Evolutionary conservation across 2,329 filamentous ascomycete species (phyloP).

Genomic region (Ceratocystis destructans): DNA sequence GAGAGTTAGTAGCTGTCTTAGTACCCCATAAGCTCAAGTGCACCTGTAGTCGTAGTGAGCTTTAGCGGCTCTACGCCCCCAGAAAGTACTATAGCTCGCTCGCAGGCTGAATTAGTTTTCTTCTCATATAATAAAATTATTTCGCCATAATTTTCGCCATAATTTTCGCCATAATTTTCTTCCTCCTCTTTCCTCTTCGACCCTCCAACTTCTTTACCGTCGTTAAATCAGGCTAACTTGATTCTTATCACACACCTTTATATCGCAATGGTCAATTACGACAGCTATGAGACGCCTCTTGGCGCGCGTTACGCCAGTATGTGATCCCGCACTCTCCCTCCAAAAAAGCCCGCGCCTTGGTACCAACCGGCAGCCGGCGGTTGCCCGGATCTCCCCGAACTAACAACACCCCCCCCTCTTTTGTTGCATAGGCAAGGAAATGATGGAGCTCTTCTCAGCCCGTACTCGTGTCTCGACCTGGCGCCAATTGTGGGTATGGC

Average conservation of each 20-base stretch:
- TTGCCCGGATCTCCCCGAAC: slow-evolving; percentile 6
- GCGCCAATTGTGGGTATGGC: slow-evolving; percentile 73
- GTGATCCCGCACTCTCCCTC: neutral
- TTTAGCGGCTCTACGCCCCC: neutral
- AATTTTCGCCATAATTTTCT: neutral
- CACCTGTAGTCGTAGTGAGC: neutral
- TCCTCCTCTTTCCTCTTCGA: neutral
- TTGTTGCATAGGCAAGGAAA: slow-evolving; percentile 35
- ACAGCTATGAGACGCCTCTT: slow-evolving; percentile 49
- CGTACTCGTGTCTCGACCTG: slow-evolving; percentile 63
- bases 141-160: neutral
- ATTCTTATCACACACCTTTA: neutral
- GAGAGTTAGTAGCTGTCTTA: too few species aligned
- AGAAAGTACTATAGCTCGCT: neutral
- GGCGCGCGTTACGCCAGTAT: slow-evolving; percentile 56
- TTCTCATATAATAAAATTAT: neutral
- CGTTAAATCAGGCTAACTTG: neutral
- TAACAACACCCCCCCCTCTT: neutral
- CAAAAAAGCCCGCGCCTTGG: neutral
- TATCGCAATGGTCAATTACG: slow-evolving; percentile 22
- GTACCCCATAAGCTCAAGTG: too few species aligned
- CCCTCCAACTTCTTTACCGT: neutral
- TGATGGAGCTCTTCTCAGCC: slow-evolving; percentile 67
- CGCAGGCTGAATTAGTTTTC: neutral
- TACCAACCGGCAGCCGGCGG: slow-evolving; percentile 3